phyloP scores from a whole-genome alignment of 2,329 filamentous ascomycete genomes.

The Knoxdaviesia capensis region DNA sequence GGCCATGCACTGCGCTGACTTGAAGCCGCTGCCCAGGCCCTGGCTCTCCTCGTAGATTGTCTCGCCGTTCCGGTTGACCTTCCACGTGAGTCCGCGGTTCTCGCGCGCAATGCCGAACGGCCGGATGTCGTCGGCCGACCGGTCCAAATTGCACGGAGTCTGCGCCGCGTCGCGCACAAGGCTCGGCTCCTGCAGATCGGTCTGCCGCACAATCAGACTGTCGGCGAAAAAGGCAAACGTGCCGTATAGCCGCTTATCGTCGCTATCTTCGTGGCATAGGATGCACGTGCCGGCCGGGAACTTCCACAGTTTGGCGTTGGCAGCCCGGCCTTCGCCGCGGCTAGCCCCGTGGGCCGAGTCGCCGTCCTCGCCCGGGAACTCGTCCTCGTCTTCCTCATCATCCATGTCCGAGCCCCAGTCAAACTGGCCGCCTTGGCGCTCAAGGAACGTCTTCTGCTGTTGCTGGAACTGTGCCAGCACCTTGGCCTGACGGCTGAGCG shows the following conservation, averaged over 20 bases:
- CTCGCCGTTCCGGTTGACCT: constrained; percentile 52
- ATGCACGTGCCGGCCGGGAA: constrained; percentile 91
- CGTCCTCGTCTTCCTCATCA: constrained; percentile 44
- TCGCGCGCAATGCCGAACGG: constrained; percentile 84
- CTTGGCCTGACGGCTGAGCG: constrained; percentile 69
- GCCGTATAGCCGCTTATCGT: constrained; percentile 73
- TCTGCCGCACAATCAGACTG: constrained; percentile 72
- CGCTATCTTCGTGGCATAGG: constrained; percentile 87
- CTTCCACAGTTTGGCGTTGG: constrained; percentile 49
- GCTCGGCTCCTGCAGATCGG: constrained; percentile 61
- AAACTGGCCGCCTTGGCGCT: constrained; percentile 56
- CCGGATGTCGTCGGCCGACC: constrained; percentile 60
- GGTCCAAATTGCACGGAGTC: constrained; percentile 65
- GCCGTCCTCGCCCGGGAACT: no score
- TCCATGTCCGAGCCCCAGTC: constrained; percentile 69
- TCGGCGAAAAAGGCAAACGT: constrained; percentile 82
- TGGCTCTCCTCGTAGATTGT: constrained; percentile 57
- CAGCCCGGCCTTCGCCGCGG: constrained; percentile 38
- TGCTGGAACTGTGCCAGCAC: constrained; percentile 98
- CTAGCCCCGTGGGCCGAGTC: constrained; percentile 17
- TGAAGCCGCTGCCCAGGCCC: constrained; percentile 77
- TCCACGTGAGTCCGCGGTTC: constrained; percentile 60
- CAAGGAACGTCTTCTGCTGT: constrained; percentile 87
- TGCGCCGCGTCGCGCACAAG: constrained; percentile 67
- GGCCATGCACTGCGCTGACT: constrained; percentile 39